Conservation (phyloP, 257 asterid species). For the Jacaranda mimosifolia region DNA sequence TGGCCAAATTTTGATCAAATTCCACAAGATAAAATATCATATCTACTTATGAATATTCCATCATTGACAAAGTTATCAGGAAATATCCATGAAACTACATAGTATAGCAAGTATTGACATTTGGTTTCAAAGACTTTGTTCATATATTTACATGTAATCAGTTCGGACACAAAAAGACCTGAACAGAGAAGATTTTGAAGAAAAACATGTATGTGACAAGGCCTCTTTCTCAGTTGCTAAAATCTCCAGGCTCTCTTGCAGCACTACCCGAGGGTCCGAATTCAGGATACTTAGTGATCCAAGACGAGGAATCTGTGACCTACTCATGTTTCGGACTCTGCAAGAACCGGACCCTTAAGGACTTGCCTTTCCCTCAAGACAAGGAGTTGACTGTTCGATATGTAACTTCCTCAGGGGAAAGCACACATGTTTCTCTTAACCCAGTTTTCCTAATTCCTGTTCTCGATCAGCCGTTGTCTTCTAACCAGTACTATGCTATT, state of each 20-base stretch:
- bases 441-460: slow-evolving; percentile 55
- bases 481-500: slow-evolving; percentile 66
- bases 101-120: too few relatives aligned
- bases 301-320: slow-evolving; percentile 65
- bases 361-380: slow-evolving; percentile 73
- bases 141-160: too few relatives aligned
- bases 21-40: background rate
- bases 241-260: slow-evolving; percentile 41
- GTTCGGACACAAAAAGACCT: background rate
- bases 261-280: slow-evolving; percentile 63
- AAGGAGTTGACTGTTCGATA: slow-evolving; percentile 49
- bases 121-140: too few relatives aligned
- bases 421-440: background rate
- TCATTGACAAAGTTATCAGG: background rate
- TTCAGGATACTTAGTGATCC: slow-evolving; percentile 68
- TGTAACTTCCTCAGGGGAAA: background rate
- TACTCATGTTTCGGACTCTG: slow-evolving; percentile 62
- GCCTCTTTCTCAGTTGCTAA: slow-evolving; percentile 59
- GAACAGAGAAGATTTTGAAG: background rate
- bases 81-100: background rate
- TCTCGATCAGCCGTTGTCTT: slow-evolving; percentile 57
- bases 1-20: background rate
- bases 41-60: background rate
- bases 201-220: slow-evolving; percentile 61
- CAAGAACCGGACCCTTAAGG: slow-evolving; percentile 46